Conservation (phyloP, 1,284 basidiomycete genomes). For the Apiotrichum mycotoxinovorans region DNA sequence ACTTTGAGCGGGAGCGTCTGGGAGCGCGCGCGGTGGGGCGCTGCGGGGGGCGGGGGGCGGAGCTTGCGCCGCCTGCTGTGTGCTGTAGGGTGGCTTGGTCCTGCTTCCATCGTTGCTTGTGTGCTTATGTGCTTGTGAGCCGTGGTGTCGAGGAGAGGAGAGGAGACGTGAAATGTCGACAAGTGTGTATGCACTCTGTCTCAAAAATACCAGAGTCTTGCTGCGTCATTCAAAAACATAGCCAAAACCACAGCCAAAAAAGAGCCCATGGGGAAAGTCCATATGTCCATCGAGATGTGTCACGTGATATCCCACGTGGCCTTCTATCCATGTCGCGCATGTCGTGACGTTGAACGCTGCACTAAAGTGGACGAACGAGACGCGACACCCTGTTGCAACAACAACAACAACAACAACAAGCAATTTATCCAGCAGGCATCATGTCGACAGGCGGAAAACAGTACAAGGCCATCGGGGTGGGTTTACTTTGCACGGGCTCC, state of each 20-base stretch:
- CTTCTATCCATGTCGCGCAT: too few species aligned
- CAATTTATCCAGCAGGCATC: background rate
- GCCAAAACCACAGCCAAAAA: too few species aligned
- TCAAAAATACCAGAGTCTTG: too few species aligned
- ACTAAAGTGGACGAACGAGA: too few species aligned
- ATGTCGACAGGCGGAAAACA: constrained; percentile 34
- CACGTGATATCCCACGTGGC: background rate
- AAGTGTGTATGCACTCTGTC: too few species aligned
- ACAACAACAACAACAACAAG: background rate
- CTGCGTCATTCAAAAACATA: background rate
- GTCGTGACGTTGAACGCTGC: too few species aligned
- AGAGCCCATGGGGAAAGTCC: too few species aligned
- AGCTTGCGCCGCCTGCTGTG: constrained; percentile 10
- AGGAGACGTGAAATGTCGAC: too few species aligned
- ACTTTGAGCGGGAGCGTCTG: constrained; percentile 32
- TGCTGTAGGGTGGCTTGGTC: background rate
- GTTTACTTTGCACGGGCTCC: background rate
- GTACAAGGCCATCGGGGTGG: constrained; percentile 48
- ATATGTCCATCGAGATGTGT: too few species aligned
- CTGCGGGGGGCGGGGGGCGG: constrained; percentile 18
- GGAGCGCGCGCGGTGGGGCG: background rate
- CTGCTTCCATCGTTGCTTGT: constrained; percentile 1
- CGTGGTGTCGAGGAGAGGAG: background rate
- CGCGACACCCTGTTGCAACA: background rate
- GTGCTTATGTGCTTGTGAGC: too few species aligned